Evolutionary conservation across 768 basidiomycete genomes (phyloP).

Genomic region (Lactarius pseudohatsudake): DNA sequence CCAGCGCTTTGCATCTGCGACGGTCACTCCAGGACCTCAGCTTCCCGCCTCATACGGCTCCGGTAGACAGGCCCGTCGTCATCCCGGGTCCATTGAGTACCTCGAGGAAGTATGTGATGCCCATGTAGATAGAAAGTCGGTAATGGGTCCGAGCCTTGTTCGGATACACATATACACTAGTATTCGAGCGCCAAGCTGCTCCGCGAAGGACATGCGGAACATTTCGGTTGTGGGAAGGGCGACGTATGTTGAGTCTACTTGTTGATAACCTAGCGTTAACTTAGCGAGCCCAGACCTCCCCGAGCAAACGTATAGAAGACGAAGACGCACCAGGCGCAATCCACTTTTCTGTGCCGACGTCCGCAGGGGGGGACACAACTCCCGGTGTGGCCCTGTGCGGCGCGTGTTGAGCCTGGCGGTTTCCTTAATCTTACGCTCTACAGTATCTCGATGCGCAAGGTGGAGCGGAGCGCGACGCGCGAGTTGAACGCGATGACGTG

Average conservation of each 20-base stretch:
- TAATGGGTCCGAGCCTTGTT: slow-evolving; percentile 43
- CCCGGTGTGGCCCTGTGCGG: not conserved
- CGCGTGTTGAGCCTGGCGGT: slow-evolving; percentile 19
- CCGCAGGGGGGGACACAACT: slow-evolving; percentile 14
- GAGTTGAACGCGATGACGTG: not conserved
- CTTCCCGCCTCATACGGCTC: slow-evolving; percentile 58
- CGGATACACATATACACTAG: not conserved
- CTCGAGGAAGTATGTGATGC: slow-evolving; percentile 40
- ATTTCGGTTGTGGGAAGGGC: slow-evolving; percentile 11
- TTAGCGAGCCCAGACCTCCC: too few relatives aligned
- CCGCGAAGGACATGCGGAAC: slow-evolving; percentile 4
- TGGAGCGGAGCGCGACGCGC: not conserved
- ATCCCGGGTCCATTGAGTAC: slow-evolving; percentile 54
- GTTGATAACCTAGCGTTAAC: too few relatives aligned
- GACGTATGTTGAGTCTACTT: slow-evolving; percentile 23
- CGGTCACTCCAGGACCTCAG: slow-evolving; percentile 42
- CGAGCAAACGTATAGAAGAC: too few relatives aligned
- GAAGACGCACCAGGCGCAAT: slow-evolving; percentile 15
- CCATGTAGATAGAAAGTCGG: slow-evolving; percentile 64
- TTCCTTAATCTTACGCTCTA: slow-evolving; percentile 16
- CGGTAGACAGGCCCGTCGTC: slow-evolving; percentile 64
- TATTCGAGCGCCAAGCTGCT: slow-evolving; percentile 5
- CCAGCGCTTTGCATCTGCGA: slow-evolving; percentile 44
- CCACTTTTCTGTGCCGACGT: slow-evolving; percentile 24
- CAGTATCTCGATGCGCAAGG: slow-evolving; percentile 8